phyloP scores from a whole-genome alignment of 345 rosid genomes.

The Brassica nigra region DNA sequence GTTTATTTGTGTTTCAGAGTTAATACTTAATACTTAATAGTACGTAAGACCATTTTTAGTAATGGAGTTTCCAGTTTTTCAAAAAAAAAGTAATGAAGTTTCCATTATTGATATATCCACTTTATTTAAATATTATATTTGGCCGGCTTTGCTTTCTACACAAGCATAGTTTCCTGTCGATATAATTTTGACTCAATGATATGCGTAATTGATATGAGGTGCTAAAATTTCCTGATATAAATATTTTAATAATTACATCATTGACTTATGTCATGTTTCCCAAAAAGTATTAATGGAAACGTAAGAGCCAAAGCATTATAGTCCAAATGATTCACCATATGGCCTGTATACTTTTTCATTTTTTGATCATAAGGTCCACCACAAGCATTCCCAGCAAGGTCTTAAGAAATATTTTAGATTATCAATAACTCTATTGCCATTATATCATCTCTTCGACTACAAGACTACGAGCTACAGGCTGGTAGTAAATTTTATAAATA shows the following conservation, averaged over 20 bases:
- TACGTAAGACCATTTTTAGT: not conserved
- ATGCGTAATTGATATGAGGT: conserved; percentile 31
- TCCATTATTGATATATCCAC: conserved; percentile 39
- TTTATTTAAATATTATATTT: conserved; percentile 15
- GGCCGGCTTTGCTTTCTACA: conserved; percentile 30
- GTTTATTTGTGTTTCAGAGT: not conserved
- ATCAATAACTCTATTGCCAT: not conserved
- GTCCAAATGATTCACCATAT: conserved; percentile 40
- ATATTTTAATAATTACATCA: conserved; percentile 17
- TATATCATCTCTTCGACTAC: not conserved
- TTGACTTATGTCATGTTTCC: conserved; percentile 44
- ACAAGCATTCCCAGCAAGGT: conserved; percentile 36
- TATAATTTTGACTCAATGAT: conserved; percentile 21
- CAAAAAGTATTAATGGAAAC: conserved; percentile 38
- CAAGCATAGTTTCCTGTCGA: conserved; percentile 20
- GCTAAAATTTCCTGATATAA: conserved; percentile 35
- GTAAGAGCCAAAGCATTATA: conserved; percentile 28
- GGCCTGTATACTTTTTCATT: conserved; percentile 7
- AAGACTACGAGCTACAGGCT: not conserved
- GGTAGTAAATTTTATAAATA: not conserved
- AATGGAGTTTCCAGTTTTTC: conserved; percentile 19
- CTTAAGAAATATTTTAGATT: not conserved
- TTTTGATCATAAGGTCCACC: conserved; percentile 26
- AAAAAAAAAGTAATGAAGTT: not conserved
- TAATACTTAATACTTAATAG: conserved; percentile 1